These are phyloP conservation scores for Nemania sp. DNA, from an alignment of 2,329 filamentous ascomycete species.

Conservation along the genomic window DNA sequence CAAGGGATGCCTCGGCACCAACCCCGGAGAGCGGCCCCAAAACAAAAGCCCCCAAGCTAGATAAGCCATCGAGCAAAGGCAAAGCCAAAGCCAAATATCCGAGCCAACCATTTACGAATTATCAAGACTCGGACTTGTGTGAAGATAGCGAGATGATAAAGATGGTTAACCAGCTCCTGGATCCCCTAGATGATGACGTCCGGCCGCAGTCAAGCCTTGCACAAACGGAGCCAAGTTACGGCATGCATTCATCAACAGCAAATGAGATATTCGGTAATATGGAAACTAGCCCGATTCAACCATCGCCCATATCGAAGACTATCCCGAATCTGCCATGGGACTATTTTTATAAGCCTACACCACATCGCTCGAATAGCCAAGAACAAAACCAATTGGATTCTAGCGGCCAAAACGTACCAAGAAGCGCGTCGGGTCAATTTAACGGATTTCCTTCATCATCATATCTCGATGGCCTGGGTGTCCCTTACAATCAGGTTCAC, in stretches of 20 bases:
- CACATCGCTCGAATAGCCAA: slow-evolving; percentile 43
- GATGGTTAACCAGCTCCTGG: slow-evolving; percentile 55
- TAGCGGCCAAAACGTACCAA: slow-evolving; percentile 43
- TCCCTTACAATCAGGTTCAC: slow-evolving; percentile 29
- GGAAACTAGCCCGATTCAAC: slow-evolving; percentile 50
- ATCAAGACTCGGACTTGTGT: slow-evolving; percentile 45
- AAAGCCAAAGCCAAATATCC: slow-evolving; percentile 42
- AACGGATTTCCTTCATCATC: slow-evolving; percentile 43
- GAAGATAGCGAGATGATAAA: slow-evolving; percentile 58
- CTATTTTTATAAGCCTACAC: slow-evolving; percentile 57
- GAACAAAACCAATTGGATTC: slow-evolving; percentile 40
- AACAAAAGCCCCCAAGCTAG: slow-evolving; percentile 7
- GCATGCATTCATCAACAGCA: slow-evolving; percentile 65
- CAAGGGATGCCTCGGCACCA: neutral
- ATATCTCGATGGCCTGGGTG: slow-evolving; percentile 41
- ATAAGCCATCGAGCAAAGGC: slow-evolving; percentile 29
- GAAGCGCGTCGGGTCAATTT: slow-evolving; percentile 42
- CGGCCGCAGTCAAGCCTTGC: slow-evolving; percentile 46
- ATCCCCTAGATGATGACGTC: slow-evolving; percentile 45
- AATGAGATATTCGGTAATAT: slow-evolving; percentile 63
- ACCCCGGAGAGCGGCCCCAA: neutral
- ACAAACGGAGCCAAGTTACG: slow-evolving; percentile 63
- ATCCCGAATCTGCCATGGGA: slow-evolving; percentile 64
- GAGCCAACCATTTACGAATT: slow-evolving; percentile 27
- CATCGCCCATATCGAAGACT: slow-evolving; percentile 52